These are phyloP conservation scores for Colletotrichum truncatum DNA, from an alignment of 2,329 filamentous ascomycete genomes.

Conservation along the genomic window DNA sequence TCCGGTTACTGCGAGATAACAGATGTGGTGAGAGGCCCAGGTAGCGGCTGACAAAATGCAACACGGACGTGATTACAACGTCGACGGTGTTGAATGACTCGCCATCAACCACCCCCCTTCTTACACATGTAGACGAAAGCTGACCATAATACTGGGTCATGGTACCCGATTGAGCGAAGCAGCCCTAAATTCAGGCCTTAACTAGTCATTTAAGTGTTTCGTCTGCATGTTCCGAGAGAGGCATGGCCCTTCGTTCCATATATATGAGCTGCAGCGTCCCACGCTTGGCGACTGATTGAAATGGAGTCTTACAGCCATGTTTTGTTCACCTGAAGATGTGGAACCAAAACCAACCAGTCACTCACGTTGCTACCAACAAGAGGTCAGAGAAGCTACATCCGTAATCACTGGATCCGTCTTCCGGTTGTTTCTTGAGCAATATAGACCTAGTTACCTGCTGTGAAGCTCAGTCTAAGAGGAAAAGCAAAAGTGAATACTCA, in stretches of 20 bases:
- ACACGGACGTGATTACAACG: neutral
- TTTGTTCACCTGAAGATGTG: slow-evolving; percentile 1
- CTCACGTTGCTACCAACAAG: neutral
- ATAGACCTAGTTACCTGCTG: neutral
- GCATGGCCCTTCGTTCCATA: slow-evolving; percentile 1
- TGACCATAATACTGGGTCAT: neutral
- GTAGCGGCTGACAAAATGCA: neutral
- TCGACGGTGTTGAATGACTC: neutral
- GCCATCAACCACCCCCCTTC: neutral
- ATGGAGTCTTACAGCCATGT: neutral
- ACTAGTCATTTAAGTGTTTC: neutral
- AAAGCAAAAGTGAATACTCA: neutral
- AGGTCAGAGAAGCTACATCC: neutral
- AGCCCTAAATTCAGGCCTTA: neutral
- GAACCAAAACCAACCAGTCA: neutral
- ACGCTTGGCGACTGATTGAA: neutral
- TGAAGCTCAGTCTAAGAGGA: neutral
- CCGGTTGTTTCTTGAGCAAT: neutral
- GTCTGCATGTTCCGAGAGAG: neutral
- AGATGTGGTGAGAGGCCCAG: too few relatives aligned
- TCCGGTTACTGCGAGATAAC: too few relatives aligned
- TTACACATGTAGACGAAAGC: neutral
- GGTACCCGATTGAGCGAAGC: neutral
- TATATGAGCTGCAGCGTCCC: neutral
- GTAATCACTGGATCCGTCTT: neutral